Conservation (phyloP, 352 stramenopile species). For the Lagenidium giganteum region DNA sequence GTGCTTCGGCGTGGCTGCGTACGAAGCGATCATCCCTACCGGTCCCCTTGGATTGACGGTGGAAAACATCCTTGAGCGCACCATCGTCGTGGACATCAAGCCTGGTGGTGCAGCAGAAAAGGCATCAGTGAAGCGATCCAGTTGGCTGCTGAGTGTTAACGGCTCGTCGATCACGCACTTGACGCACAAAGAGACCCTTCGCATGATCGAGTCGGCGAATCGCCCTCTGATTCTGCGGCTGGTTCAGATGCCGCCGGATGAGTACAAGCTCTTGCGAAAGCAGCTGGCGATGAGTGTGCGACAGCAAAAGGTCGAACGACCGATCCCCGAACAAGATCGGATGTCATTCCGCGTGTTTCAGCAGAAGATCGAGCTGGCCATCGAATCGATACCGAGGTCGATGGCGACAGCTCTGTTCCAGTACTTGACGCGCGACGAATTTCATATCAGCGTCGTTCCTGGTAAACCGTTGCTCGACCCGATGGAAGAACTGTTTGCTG, state of each 20-base stretch:
- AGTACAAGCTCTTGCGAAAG: slow-evolving; percentile 55
- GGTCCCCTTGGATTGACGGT: slow-evolving; percentile 72
- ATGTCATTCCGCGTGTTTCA: slow-evolving; percentile 75
- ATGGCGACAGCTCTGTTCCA: slow-evolving; percentile 51
- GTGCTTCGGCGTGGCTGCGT: slow-evolving; percentile 36
- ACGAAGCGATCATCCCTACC: slow-evolving; percentile 49
- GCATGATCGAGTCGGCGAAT: slow-evolving; percentile 57
- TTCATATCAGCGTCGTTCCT: too few relatives aligned
- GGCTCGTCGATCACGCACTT: slow-evolving; percentile 48
- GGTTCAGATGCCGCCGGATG: slow-evolving; percentile 36
- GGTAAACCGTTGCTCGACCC: too few relatives aligned
- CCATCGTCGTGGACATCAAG: slow-evolving; percentile 81
- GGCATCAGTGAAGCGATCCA: slow-evolving; percentile 56
- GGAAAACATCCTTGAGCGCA: slow-evolving; percentile 77
- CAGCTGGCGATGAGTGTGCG: slow-evolving; percentile 73
- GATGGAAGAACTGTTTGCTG: too few relatives aligned
- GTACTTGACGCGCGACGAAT: slow-evolving; percentile 58
- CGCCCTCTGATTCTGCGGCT: slow-evolving; percentile 58
- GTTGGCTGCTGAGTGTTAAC: slow-evolving; percentile 70
- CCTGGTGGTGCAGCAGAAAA: slow-evolving; percentile 50
- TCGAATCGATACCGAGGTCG: slow-evolving; percentile 49
- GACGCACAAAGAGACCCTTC: slow-evolving; percentile 73
- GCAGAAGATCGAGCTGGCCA: slow-evolving; percentile 59
- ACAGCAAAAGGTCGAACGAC: slow-evolving; percentile 61
- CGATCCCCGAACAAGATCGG: slow-evolving; percentile 61